Evolutionary conservation across 2,329 filamentous ascomycete species (phyloP).

Genomic region (Zopfia rhizophila): DNA sequence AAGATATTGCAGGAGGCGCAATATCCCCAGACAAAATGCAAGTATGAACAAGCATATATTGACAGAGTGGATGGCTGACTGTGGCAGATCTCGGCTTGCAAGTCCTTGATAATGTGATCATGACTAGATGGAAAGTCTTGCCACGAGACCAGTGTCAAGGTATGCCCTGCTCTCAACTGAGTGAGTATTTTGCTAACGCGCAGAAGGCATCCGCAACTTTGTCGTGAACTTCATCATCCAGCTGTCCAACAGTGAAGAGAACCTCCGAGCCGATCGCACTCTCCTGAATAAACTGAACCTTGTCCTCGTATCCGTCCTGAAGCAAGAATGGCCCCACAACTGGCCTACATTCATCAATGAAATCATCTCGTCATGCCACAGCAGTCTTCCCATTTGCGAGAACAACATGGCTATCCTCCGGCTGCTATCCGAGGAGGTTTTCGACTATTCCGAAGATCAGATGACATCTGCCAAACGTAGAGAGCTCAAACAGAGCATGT

Average conservation of each 20-base stretch:
- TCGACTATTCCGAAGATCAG: constrained; percentile 97
- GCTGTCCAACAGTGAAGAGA: constrained; percentile 89
- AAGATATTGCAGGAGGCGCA: constrained; percentile 94
- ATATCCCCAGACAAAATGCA: constrained; percentile 97
- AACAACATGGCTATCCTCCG: constrained; percentile 99
- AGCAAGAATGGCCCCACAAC: constrained; percentile 99
- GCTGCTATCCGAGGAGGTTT: constrained; percentile 95
- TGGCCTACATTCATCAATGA: constrained; percentile 99
- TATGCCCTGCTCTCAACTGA: constrained; percentile 50
- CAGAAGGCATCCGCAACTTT: constrained; percentile 93
- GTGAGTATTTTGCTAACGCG: constrained; percentile 16
- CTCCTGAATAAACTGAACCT: constrained; percentile 98
- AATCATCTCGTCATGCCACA: constrained; percentile 96
- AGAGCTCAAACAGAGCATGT: constrained; percentile 98
- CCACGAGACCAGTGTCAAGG: constrained; percentile 96
- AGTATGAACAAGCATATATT: constrained; percentile 49
- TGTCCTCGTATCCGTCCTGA: constrained; percentile 95
- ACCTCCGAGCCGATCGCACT: constrained; percentile 82
- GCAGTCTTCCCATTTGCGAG: constrained; percentile 96
- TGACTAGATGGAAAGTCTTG: constrained; percentile 98
- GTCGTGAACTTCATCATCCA: constrained; percentile 99
- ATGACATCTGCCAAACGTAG: constrained; percentile 99
- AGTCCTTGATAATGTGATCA: constrained; percentile 97
- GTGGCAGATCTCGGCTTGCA: constrained; percentile 85
- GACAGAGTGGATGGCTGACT: constrained; percentile 44